Evolutionary conservation across 306 rosid genomes (phyloP).

Genomic region (Cajanus cajan): DNA sequence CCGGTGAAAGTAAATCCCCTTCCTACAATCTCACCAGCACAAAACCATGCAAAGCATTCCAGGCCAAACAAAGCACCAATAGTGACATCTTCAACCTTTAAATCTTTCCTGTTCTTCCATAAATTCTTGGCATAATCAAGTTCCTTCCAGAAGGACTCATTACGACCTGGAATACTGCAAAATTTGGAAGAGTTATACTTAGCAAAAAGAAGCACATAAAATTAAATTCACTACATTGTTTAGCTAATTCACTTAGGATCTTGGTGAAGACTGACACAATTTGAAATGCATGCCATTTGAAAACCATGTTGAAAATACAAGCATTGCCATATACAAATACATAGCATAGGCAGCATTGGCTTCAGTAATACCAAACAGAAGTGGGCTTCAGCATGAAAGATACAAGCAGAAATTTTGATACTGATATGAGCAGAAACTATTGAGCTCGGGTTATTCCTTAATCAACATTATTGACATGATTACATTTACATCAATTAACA

Average conservation of each 20-base stretch:
- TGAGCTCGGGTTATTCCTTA: neutral
- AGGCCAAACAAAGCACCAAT: slow-evolving; percentile 90
- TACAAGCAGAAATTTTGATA: neutral
- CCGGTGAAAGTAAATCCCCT: slow-evolving; percentile 97
- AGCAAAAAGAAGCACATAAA: neutral
- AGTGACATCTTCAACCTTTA: slow-evolving; percentile 89
- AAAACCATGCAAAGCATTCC: slow-evolving; percentile 87
- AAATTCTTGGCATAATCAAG: slow-evolving; percentile 70
- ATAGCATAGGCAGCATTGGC: neutral
- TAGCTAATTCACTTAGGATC: neutral
- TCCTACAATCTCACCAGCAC: slow-evolving; percentile 92
- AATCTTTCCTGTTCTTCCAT: slow-evolving; percentile 75
- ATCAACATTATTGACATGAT: neutral
- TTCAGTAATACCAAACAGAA: neutral
- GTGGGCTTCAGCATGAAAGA: neutral
- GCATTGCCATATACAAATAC: neutral
- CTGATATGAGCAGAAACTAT: neutral
- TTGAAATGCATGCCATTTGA: neutral
- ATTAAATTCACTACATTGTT: neutral
- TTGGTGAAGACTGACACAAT: neutral
- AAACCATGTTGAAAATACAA: neutral
- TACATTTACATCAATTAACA: neutral
- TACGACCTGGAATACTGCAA: slow-evolving; percentile 79
- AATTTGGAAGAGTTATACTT: slow-evolving; percentile 9
- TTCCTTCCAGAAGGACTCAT: slow-evolving; percentile 75